Evolutionary conservation across 768 basidiomycete species (phyloP), one percentile per base, ranked within the genome.

Genomic region (Boletus eberwhitei): DNA sequence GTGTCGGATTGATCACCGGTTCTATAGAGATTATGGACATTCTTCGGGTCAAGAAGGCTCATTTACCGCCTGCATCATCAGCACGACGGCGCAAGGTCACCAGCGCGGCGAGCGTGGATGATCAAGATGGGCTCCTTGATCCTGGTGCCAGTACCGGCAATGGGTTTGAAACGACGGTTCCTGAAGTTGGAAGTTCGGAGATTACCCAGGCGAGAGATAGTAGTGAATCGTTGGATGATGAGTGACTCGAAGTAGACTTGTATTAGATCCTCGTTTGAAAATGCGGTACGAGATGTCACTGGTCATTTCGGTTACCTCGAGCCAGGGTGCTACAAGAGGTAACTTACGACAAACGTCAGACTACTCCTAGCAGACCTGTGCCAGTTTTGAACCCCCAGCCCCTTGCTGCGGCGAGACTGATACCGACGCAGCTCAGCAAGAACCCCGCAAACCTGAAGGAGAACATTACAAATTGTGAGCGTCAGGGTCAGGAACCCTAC

Each of bases 1-100:
- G 0, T 44, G 46, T 57, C 29, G 37, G 53, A 40, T 54, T 49
- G 44, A 47, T 57, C 49, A 60, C 52, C 49, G 29, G 21, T 36
- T 48, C 16, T 36, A 31, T 63, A 90, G 89, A 91, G 70, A 87
- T 91, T 52, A 84, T 91, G 80, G 89, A 90, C 59, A 90, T 90
- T 54, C 75, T 90, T 37, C 77, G 85, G 52, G 77, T 83, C 51
- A 90, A 88, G 70, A 89, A 91, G 61, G 81, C 84, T 1, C 81
- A 85, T 54, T 60, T 81, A 31, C 82, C 84, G 8, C 65, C 56
- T 42, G 55, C 49, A 32, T 69, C 50, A 59, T 72, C 56, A 72
- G 74, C 65, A 63, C 71, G 71, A 58, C 76, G 77, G 55, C 74
- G 82, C 9, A 82, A 81, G 57, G 75, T 84, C 5, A 77, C 71